phyloP scores from a whole-genome alignment of 306 rosid species.

The Quercus glauca region DNA sequence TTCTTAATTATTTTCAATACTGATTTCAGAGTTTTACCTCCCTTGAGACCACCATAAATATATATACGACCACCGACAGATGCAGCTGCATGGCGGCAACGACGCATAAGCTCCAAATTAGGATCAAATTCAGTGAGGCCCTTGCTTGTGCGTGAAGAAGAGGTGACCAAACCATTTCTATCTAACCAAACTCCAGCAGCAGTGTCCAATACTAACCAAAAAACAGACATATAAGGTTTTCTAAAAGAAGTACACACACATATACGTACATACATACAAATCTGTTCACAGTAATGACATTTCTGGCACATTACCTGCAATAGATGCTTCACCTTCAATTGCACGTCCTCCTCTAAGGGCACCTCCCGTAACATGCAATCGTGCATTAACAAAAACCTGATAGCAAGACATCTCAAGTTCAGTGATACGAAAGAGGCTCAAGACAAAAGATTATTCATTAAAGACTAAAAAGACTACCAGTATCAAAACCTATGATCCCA shows the following conservation, averaged over 20 bases:
- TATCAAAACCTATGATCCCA: neutral
- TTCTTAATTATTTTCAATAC: constrained; percentile 4
- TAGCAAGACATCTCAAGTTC: constrained; percentile 22
- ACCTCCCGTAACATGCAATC: constrained; percentile 99
- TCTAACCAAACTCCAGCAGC: constrained; percentile 99
- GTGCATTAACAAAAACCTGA: constrained; percentile 98
- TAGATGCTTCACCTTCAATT: constrained; percentile 89
- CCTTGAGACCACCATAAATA: constrained; percentile 91
- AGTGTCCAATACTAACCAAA: constrained; percentile 86
- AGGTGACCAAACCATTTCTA: constrained; percentile 87
- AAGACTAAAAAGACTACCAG: neutral
- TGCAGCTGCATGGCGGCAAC: constrained; percentile 98
- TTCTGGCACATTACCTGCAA: constrained; percentile 65
- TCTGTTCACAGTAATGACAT: constrained; percentile 3
- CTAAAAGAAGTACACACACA: neutral
- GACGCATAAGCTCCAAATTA: constrained; percentile 91
- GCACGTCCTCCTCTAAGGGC: constrained; percentile 91
- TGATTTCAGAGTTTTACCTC: constrained; percentile 54
- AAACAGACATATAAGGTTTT: neutral
- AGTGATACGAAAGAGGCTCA: constrained; percentile 10
- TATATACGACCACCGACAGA: constrained; percentile 81
- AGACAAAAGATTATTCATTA: constrained; percentile 14
- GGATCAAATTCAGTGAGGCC: constrained; percentile 73
- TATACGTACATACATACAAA: neutral
- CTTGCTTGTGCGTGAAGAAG: constrained; percentile 75